Percentiles rank a stretch among this genome's conserved stretches.
Evolutionary conservation across 768 basidiomycete genomes (phyloP).

Genomic region (Butyriboletus loyo): DNA sequence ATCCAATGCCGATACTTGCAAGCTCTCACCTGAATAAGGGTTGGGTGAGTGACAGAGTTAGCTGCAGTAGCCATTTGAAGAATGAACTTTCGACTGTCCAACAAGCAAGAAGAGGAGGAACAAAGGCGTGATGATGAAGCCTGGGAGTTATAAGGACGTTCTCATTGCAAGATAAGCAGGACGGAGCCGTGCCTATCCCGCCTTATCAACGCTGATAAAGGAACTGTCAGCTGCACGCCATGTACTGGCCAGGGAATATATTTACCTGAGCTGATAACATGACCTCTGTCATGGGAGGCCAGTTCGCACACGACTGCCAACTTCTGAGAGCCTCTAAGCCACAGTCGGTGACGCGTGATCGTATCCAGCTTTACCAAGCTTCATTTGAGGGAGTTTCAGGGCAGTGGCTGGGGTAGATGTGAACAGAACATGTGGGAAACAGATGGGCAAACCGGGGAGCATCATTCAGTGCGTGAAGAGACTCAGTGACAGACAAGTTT

Average conservation of each 20-base stretch:
- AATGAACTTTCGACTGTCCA: not conserved
- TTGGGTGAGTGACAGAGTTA: slow-evolving; percentile 60
- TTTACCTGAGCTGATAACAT: slow-evolving; percentile 8
- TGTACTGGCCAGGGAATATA: not conserved
- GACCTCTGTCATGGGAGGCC: slow-evolving; percentile 4
- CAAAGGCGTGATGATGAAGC: not conserved
- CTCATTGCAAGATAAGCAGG: not conserved
- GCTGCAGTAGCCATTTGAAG: slow-evolving; percentile 54
- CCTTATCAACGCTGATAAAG: slow-evolving; percentile 9
- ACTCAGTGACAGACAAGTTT: too few species aligned
- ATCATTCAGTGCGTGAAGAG: too few species aligned
- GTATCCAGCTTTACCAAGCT: not conserved
- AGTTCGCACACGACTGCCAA: not conserved
- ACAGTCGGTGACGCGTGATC: not conserved
- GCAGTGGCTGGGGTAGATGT: not conserved
- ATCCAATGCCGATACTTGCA: not conserved
- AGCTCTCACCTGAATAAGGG: slow-evolving; percentile 48
- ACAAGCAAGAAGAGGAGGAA: not conserved
- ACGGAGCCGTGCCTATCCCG: not conserved
- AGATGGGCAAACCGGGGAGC: too few species aligned
- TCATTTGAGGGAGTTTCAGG: not conserved
- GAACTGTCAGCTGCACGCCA: not conserved
- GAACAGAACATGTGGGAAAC: not conserved
- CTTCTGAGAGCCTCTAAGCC: not conserved
- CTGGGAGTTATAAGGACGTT: slow-evolving; percentile 3